These are phyloP conservation scores for Podosphaera leucotricha DNA, from an alignment of 2,329 filamentous ascomycete species.

Conservation along the genomic window DNA sequence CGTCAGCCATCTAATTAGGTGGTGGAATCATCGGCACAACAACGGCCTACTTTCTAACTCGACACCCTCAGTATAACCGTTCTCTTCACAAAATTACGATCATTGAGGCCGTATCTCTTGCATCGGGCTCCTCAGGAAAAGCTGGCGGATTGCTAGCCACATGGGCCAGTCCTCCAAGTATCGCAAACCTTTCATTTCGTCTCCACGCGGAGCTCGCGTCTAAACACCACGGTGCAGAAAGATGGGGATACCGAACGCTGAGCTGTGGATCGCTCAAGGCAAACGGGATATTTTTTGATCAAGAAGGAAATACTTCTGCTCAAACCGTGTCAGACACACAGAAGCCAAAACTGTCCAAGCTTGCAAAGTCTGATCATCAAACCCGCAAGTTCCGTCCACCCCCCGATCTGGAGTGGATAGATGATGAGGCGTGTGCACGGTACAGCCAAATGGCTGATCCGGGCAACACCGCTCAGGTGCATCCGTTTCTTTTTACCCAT, in stretches of 20 bases:
- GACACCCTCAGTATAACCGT: constrained; percentile 60
- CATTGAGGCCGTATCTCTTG: constrained; percentile 65
- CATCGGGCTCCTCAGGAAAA: constrained; percentile 83
- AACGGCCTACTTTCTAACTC: constrained; percentile 74
- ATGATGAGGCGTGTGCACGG: constrained; percentile 34
- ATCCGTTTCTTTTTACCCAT: constrained; percentile 76
- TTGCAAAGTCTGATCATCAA: not conserved
- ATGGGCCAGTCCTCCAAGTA: constrained; percentile 70
- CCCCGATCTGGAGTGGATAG: constrained; percentile 64
- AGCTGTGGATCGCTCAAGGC: constrained; percentile 33
- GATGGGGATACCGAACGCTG: constrained; percentile 71
- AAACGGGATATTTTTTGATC: constrained; percentile 7
- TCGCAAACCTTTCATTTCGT: constrained; percentile 68
- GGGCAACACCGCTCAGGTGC: constrained; percentile 73
- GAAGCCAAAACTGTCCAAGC: too few species aligned
- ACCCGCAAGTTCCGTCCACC: constrained; percentile 31
- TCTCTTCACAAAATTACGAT: constrained; percentile 57
- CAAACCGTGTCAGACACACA: too few species aligned
- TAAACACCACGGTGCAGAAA: constrained; percentile 51
- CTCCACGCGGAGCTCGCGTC: constrained; percentile 67
- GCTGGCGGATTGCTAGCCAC: constrained; percentile 73
- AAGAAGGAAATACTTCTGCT: not conserved
- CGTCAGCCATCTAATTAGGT: constrained; percentile 18
- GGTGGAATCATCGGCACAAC: constrained; percentile 85
- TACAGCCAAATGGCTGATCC: constrained; percentile 73